Base-by-base conservation (phyloP, 1,139 yeast species). In the Debaryomyces fabryi region DNA sequence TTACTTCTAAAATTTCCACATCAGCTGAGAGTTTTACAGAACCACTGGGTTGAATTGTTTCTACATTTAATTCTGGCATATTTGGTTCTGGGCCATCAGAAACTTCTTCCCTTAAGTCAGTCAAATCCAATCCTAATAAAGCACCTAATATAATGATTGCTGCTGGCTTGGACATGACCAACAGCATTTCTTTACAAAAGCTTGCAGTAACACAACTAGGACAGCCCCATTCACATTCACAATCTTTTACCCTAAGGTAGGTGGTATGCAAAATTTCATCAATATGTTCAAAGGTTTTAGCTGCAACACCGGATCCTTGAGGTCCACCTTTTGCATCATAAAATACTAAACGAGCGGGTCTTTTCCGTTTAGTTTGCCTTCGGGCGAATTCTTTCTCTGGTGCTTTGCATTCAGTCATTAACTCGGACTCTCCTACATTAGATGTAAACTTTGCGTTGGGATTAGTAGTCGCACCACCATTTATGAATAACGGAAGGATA, bases 331-430 rank as follows among this genome's bases (percentile, higher is more conserved):
- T 83, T 0, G 89, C 76, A 64, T 93, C 99, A 61, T 84, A 85
- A 58, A 93, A 88, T 1, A 92, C 81, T 40, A 93, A 68, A 47
- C 99, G 74, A 0, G 96, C 96, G 0, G 98, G 98, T 40, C 99
- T 69, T 50, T 79, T 79, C 37, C 99, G 72, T 13, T 67, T 67
- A 0, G 91, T 77, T 58, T 86, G 86, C 21, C 89, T 69, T 39
- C 78, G 77, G 1, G 96, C 88, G 73, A 91, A 88, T 61, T 93
- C 99, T 61, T 93, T 93, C 55, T 89, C 96, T 0, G 99, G 97
- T 0, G 98, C 97, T 59, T 93, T 93, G 65, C 99, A 93, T 64
- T 93, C 99, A 0, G 98, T 90, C 46, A 80, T 80, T 13, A 93
- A 77, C 57, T 92, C 98, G 40, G 86, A 85, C 46, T 72, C 77